These are phyloP conservation scores for Massariosphaeria phaeospora DNA, from an alignment of 495 filamentous ascomycete species.

Conservation along the genomic window DNA sequence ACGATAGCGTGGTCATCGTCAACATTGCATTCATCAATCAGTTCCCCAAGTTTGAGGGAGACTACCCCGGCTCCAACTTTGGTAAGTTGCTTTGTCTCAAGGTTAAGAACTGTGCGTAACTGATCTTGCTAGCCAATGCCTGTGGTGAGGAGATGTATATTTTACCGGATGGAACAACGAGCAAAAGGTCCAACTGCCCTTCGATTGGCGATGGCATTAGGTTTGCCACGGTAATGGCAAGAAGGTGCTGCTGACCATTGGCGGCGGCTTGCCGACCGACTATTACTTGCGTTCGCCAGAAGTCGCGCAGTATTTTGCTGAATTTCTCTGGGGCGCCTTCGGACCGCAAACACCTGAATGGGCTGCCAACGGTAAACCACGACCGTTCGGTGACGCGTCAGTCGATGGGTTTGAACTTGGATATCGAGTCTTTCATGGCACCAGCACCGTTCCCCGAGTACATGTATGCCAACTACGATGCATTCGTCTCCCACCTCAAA, in stretches of 20 bases:
- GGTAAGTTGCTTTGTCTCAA: conserved; percentile 35
- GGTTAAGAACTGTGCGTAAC: not conserved
- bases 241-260: conserved; percentile 41
- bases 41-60: conserved; percentile 56
- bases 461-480: conserved; percentile 32
- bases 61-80: conserved; percentile 59
- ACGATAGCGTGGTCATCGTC: conserved; percentile 60
- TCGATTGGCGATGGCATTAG: conserved; percentile 37
- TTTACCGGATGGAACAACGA: conserved; percentile 35
- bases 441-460: conserved; percentile 29
- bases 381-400: conserved; percentile 38
- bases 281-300: conserved; percentile 39
- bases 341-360: conserved; percentile 47
- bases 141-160: conserved; percentile 46
- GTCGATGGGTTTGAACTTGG: conserved; percentile 44
- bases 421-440: conserved; percentile 38
- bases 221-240: conserved; percentile 40
- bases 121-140: conserved; percentile 48
- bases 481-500: conserved; percentile 37
- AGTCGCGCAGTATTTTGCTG: conserved; percentile 49
- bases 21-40: conserved; percentile 60
- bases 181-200: conserved; percentile 37
- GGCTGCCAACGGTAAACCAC: conserved; percentile 34
- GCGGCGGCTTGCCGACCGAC: conserved; percentile 35
- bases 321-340: conserved; percentile 61